Evolutionary conservation across 108 stramenopile species (phyloP).

Genomic region (Conticribra guillardii): DNA sequence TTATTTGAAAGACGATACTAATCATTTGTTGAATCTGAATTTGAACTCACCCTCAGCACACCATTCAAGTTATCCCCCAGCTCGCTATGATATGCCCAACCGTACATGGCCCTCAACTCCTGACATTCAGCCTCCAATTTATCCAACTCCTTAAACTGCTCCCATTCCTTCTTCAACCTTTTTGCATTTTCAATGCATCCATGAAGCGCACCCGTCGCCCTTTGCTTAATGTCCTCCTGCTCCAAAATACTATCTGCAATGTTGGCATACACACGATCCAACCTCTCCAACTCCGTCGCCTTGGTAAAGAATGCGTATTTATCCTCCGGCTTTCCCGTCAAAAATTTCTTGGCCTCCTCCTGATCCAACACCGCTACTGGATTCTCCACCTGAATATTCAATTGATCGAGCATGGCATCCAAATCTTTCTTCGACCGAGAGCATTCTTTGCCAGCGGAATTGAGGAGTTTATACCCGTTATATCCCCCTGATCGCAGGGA

Average conservation of each 20-base stretch:
- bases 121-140: conserved; percentile 66
- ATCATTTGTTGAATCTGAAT: too few species aligned
- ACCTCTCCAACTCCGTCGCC: conserved; percentile 92
- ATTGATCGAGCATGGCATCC: conserved; percentile 85
- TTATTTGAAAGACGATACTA: neutral
- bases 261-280: conserved; percentile 63
- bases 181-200: conserved; percentile 45
- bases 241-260: conserved; percentile 62
- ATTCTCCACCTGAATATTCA: conserved; percentile 94
- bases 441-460: conserved; percentile 54
- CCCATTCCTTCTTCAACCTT: conserved; percentile 63
- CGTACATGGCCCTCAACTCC: conserved; percentile 41
- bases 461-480: conserved; percentile 81
- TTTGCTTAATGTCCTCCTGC: conserved; percentile 41
- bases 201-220: conserved; percentile 44
- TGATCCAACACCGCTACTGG: conserved; percentile 97
- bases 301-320: conserved; percentile 96
- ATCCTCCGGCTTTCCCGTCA: conserved; percentile 88
- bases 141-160: conserved; percentile 73
- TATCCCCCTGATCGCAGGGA: conserved; percentile 68
- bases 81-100: conserved; percentile 63
- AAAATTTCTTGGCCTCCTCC: conserved; percentile 97
- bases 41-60: conserved; percentile 49
- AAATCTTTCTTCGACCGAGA: conserved; percentile 82
- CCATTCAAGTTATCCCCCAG: conserved; percentile 28